Evolutionary conservation across 2,329 filamentous ascomycete genomes (phyloP).

Genomic region (Huntiella decipiens): DNA sequence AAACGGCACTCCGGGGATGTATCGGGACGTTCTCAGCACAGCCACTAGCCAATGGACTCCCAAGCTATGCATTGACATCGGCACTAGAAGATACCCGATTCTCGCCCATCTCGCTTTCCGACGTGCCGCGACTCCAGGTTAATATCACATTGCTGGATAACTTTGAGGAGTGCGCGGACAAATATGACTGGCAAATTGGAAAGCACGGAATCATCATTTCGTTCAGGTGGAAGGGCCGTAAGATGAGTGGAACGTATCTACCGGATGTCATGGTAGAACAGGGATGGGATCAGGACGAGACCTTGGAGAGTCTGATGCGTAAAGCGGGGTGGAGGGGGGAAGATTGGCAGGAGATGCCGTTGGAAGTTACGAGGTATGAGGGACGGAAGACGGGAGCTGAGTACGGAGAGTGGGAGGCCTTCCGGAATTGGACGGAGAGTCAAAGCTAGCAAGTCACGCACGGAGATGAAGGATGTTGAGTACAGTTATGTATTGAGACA

Average conservation of each 20-base stretch:
- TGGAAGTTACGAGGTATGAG: slow-evolving; percentile 70
- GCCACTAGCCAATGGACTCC: slow-evolving; percentile 52
- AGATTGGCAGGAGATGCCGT: slow-evolving; percentile 59
- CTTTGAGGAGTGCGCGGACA: slow-evolving; percentile 56
- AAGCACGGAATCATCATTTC: slow-evolving; percentile 72
- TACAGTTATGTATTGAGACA: background rate
- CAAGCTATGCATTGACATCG: slow-evolving; percentile 68
- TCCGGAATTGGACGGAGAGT: background rate
- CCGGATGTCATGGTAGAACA: slow-evolving; percentile 85
- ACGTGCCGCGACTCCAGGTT: slow-evolving; percentile 40
- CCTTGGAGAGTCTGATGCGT: slow-evolving; percentile 71
- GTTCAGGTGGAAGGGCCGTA: slow-evolving; percentile 54
- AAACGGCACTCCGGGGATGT: slow-evolving; percentile 66
- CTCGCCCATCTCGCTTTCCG: slow-evolving; percentile 30
- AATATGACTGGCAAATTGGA: slow-evolving; percentile 74
- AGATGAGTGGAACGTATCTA: slow-evolving; percentile 75
- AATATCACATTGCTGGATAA: slow-evolving; percentile 68
- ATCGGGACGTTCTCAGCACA: slow-evolving; percentile 84
- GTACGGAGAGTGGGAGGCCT: slow-evolving; percentile 24
- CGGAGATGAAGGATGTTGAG: background rate
- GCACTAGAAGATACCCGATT: slow-evolving; percentile 46
- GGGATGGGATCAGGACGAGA: slow-evolving; percentile 88
- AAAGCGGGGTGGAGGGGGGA: slow-evolving; percentile 87
- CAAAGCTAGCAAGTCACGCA: background rate
- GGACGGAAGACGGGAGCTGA: slow-evolving; percentile 55